Evolutionary conservation across 805 yeast species (phyloP).

Genomic region (Candida gorgasii): DNA sequence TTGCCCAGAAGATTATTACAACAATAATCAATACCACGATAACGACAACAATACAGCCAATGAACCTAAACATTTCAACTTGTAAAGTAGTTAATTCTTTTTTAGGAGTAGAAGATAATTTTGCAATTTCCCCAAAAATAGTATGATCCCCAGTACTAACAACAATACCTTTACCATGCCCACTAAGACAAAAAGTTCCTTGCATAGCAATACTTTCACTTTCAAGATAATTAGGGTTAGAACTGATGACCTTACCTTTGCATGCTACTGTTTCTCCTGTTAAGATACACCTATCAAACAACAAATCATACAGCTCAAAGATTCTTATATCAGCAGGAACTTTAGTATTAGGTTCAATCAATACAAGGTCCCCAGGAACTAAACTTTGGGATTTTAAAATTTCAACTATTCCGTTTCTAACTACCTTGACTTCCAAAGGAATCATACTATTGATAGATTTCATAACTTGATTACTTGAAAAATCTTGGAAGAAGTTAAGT

Average conservation of each 20-base stretch:
- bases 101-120: conserved; percentile 40
- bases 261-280: conserved; percentile 51
- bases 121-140: conserved; percentile 48
- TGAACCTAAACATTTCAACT: conserved; percentile 40
- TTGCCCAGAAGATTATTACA: conserved; percentile 42
- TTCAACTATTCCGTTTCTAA: conserved; percentile 32
- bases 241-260: conserved; percentile 26
- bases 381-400: conserved; percentile 33
- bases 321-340: conserved; percentile 51
- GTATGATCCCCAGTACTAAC: conserved; percentile 47
- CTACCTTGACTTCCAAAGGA: conserved; percentile 36
- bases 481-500: conserved; percentile 50
- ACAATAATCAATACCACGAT: conserved; percentile 30
- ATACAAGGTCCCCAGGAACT: conserved; percentile 48
- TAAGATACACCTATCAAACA: conserved; percentile 47
- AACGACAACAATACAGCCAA: conserved; percentile 24
- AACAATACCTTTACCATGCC: conserved; percentile 45
- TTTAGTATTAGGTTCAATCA: conserved; percentile 39
- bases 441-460: conserved; percentile 46
- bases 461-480: conserved; percentile 49
- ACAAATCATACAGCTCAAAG: conserved; percentile 36
- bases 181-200: conserved; percentile 46
- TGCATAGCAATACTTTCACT: conserved; percentile 45
- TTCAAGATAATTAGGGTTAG: conserved; percentile 43
- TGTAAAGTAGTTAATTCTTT: conserved; percentile 44